Base-by-base conservation (phyloP, 2,329 filamentous ascomycete species). In the Tolypocladium tundrense region DNA sequence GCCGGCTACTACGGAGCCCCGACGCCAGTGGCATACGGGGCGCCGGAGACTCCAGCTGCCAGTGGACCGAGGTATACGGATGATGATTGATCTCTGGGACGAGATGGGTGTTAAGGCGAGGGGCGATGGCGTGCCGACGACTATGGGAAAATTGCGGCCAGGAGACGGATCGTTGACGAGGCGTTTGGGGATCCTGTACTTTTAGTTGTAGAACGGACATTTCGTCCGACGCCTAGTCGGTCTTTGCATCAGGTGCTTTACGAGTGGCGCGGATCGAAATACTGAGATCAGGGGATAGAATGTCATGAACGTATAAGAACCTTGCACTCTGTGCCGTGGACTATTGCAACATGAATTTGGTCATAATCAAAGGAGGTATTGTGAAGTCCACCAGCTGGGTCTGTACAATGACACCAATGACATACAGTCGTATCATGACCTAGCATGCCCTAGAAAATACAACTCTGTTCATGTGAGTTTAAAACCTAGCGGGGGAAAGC, bases 1-100 rank as follows among this genome's bases (percentile, higher is more conserved):
- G n/a, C 57, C 8, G 57, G 54, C 21, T 58, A 81, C 60, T 84
- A 83, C 59, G 76, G 80, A 37, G 85, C 85, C 27, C 83, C 84
- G 1, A 88, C 85, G n/a, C 85, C 85, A 59, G 85, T 83, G 2
- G 85, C 85, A 5, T 82, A 79, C 58, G 75, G 65, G 35, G 77
- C 78, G 35, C 77, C 82, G 1, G 84, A 85, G 69, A 86, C 83
- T 21, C 83, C 85, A 35, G 84, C 83, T 24, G 83, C 81, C 4
- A 82, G 80, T 55, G 81, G 79, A 16, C 81, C 79, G 45, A 70
- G 76, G 60, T 82, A 82, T 66, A 76, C 76, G 16, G 79, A 82
- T 61, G 79, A 82, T 61, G 79, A 82, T 59, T 68, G 58, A 63
- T 50, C 52, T 7, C 21, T 31, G 33, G 53, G 19, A 33, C 39